phyloP scores from a whole-genome alignment of 1,139 yeast species.

The Blastobotrys aristatus region DNA sequence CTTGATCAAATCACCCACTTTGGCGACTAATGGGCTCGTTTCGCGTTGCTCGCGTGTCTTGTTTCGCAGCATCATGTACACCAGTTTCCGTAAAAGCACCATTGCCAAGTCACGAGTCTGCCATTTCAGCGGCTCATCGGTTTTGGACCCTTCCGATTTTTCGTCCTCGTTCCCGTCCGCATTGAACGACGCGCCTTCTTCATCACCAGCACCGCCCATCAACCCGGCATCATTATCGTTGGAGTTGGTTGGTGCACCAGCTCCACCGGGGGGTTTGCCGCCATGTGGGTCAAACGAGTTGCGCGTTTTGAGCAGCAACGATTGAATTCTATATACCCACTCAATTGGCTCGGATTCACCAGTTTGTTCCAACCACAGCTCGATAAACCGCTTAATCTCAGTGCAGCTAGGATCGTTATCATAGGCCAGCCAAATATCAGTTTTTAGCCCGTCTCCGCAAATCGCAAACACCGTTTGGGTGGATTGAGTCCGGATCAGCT shows the following conservation, averaged over 20 bases:
- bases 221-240: conserved; percentile 12
- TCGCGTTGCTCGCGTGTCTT: conserved; percentile 37
- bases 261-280: no score
- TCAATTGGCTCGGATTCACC: conserved; percentile 28
- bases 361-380: conserved; percentile 37
- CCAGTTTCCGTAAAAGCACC: conserved; percentile 50
- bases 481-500: conserved; percentile 34
- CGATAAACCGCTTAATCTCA: conserved; percentile 30
- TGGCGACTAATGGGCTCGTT: conserved; percentile 39
- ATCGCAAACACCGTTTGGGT: conserved; percentile 28
- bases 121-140: conserved; percentile 62
- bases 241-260: conserved; percentile 3
- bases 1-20: conserved; percentile 67
- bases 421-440: conserved; percentile 37
- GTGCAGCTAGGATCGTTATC: conserved; percentile 31
- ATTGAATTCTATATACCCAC: conserved; percentile 38
- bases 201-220: conserved; percentile 34
- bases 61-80: conserved; percentile 43
- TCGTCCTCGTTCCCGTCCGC: conserved; percentile 31
- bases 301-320: conserved; percentile 33
- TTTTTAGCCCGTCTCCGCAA: conserved; percentile 32
- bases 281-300: conserved; percentile 18
- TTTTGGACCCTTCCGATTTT: conserved; percentile 20
- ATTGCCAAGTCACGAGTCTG: conserved; percentile 60
- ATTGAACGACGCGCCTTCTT: conserved; percentile 44